Evolutionary conservation across 2,329 filamentous ascomycete species (phyloP).

Genomic region (Ascochyta clinopodiicola): DNA sequence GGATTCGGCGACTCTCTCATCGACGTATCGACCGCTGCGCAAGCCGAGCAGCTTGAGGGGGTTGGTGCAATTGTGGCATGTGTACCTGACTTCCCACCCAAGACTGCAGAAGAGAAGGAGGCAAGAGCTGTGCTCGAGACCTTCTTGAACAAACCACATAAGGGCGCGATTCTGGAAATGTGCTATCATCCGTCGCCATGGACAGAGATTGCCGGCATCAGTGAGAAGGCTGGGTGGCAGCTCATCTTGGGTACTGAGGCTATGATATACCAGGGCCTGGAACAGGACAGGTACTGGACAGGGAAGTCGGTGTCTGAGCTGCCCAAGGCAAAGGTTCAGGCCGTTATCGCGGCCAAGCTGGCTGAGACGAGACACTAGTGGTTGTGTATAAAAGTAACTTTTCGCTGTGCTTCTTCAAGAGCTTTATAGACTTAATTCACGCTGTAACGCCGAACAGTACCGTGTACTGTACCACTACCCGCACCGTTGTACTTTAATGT

Average conservation of each 20-base stretch:
- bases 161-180: conserved; percentile 79
- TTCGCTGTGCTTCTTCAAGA: background rate
- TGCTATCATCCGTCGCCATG: conserved; percentile 75
- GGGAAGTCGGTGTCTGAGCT: conserved; percentile 64
- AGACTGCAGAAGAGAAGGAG: conserved; percentile 65
- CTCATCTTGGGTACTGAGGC: conserved; percentile 79
- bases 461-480: background rate
- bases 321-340: conserved; percentile 66
- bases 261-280: conserved; percentile 77
- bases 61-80: conserved; percentile 75
- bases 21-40: conserved; percentile 65
- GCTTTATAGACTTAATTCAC: background rate
- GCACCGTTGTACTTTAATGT: background rate
- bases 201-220: conserved; percentile 69
- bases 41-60: conserved; percentile 64
- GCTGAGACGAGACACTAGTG: conserved; percentile 27
- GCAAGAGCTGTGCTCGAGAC: conserved; percentile 64
- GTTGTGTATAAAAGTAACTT: conserved; percentile 4
- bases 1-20: conserved; percentile 67
- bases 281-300: conserved; percentile 69
- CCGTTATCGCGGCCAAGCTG: conserved; percentile 53
- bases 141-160: conserved; percentile 58
- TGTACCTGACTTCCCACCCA: conserved; percentile 75
- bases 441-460: conserved; percentile 1
- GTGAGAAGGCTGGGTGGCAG: conserved; percentile 69